Evolutionary conservation across 169 alveolate species (phyloP).

Genomic region (Plasmodium vivax): DNA sequence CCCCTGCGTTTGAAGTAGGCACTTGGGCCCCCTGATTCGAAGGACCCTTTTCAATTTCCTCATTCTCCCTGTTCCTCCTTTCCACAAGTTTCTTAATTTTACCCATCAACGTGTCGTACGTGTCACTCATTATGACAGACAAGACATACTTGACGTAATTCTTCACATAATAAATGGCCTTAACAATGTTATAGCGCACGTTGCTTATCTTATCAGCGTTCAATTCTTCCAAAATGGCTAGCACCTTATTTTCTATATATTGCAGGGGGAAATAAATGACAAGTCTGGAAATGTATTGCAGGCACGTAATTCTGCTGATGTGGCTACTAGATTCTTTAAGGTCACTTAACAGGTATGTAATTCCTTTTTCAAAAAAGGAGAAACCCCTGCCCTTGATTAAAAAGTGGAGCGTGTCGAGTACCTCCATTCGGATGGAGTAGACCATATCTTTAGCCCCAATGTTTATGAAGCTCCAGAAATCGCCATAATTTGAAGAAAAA

Average conservation of each 20-base stretch:
- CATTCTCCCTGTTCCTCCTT: conserved; percentile 17
- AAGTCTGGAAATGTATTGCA: conserved; percentile 69
- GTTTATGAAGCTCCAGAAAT: conserved; percentile 61
- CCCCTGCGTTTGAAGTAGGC: background rate
- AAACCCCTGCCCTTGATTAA: conserved; percentile 39
- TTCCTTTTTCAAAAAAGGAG: conserved; percentile 64
- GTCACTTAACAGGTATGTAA: conserved; percentile 41
- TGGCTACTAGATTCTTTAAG: conserved; percentile 61
- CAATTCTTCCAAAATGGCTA: conserved; percentile 20
- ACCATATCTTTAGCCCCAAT: conserved; percentile 63
- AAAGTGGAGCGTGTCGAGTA: conserved; percentile 58
- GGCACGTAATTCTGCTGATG: conserved; percentile 50
- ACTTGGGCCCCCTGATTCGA: background rate
- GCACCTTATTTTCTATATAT: conserved; percentile 48
- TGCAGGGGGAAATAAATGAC: conserved; percentile 40
- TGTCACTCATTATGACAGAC: conserved; percentile 17
- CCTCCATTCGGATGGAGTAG: conserved; percentile 48
- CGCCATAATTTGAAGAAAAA: conserved; percentile 30
- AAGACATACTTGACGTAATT: conserved; percentile 50
- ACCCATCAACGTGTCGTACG: conserved; percentile 35
- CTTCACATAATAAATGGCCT: conserved; percentile 45
- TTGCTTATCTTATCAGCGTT: conserved; percentile 61
- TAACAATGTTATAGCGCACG: conserved; percentile 54
- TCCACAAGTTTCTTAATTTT: conserved; percentile 19
- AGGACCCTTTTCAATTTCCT: background rate